phyloP scores from a whole-genome alignment of 148 eudicot species.

The Polygonum aviculare region DNA sequence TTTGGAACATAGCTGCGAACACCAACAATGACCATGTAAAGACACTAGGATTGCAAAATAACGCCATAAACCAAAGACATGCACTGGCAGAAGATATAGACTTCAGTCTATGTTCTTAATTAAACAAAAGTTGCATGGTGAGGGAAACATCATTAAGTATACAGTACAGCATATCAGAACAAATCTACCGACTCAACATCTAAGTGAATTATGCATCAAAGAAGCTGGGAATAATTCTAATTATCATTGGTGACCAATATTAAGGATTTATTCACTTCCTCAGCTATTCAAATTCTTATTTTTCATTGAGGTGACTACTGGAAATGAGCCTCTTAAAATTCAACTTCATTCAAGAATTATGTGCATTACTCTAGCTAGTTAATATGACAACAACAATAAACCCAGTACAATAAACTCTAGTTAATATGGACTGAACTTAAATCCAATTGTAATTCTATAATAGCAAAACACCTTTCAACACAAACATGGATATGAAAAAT shows the following conservation, averaged over 20 bases:
- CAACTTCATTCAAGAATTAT: neutral
- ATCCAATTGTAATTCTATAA: neutral
- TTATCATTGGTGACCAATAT: neutral
- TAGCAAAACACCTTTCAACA: neutral
- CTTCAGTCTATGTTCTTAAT: neutral
- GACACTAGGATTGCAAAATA: neutral
- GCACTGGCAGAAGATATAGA: neutral
- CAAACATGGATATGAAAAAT: neutral
- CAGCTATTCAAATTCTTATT: neutral
- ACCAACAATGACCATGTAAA: neutral
- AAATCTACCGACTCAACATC: neutral
- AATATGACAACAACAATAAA: too few species aligned
- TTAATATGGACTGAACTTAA: neutral
- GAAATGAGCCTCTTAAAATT: neutral
- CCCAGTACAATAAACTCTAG: too few species aligned
- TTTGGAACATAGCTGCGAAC: conserved; percentile 76
- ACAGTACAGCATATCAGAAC: neutral
- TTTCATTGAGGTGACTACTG: neutral
- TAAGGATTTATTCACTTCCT: neutral
- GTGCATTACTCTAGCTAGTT: neutral
- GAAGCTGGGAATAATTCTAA: neutral
- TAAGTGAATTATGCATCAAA: neutral
- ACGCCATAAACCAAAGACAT: neutral
- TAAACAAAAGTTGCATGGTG: neutral
- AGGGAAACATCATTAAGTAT: neutral